Conservation (phyloP, 352 stramenopile genomes). For the Pythium dissimile region DNA sequence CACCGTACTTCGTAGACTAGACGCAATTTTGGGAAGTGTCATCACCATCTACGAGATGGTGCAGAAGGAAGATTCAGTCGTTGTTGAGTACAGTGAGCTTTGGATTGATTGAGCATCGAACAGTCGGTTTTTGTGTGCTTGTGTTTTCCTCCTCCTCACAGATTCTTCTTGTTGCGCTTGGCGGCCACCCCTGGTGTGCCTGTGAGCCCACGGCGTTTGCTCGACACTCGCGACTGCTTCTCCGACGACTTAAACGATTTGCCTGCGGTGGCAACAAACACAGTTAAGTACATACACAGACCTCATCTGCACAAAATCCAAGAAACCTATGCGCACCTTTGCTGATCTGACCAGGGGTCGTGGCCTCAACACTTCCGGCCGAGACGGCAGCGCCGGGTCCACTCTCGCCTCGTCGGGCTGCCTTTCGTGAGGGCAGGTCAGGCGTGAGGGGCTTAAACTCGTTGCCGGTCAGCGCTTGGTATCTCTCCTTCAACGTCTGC, state of each 20-base stretch:
- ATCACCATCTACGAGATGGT: background rate
- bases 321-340: slow-evolving; percentile 27
- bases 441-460: slow-evolving; percentile 47
- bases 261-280: slow-evolving; percentile 25
- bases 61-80: background rate
- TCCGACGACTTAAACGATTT: slow-evolving; percentile 56
- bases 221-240: slow-evolving; percentile 39
- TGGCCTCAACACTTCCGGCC: background rate
- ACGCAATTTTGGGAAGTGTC: background rate
- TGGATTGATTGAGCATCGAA: too few relatives aligned
- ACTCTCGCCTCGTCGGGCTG: background rate
- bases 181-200: slow-evolving; percentile 28
- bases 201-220: slow-evolving; percentile 39
- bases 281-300: too few relatives aligned
- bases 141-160: background rate
- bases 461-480: slow-evolving; percentile 47
- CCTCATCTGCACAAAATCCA: too few relatives aligned
- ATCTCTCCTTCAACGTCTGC: slow-evolving; percentile 45
- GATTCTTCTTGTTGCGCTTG: slow-evolving; percentile 64
- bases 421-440: slow-evolving; percentile 23
- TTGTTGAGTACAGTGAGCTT: too few relatives aligned
- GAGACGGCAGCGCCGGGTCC: background rate
- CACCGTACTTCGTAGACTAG: background rate
- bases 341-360: slow-evolving; percentile 23
- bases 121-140: too few relatives aligned